Conservation (phyloP, 2,329 filamentous ascomycete species). For the Ceratocystis diversiconidia region DNA sequence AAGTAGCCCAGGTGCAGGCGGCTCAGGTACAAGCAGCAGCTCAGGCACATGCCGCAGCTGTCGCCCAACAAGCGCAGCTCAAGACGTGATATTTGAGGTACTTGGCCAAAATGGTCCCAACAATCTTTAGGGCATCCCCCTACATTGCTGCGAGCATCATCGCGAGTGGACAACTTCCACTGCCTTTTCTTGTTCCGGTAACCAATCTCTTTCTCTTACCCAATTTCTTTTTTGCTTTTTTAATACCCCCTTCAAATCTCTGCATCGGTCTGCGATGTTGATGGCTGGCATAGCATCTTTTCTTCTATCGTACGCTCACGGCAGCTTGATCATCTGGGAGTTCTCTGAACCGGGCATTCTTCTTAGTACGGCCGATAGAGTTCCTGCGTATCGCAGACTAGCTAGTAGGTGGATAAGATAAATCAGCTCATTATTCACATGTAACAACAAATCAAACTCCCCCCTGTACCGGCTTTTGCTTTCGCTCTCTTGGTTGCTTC, state of each 20-base stretch:
- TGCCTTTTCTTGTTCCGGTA: slow-evolving; percentile 4
- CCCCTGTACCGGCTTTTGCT: slow-evolving; percentile 20
- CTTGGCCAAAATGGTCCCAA: neutral
- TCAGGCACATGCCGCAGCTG: slow-evolving; percentile 8
- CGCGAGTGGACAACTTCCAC: neutral
- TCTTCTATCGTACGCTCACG: neutral
- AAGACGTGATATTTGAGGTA: slow-evolving; percentile 3
- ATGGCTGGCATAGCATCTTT: neutral
- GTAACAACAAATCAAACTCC: neutral
- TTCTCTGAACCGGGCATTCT: neutral
- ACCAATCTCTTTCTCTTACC: slow-evolving; percentile 16
- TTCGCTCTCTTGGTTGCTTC: slow-evolving; percentile 9
- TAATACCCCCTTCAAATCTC: slow-evolving; percentile 4
- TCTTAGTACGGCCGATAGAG: neutral
- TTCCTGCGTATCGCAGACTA: neutral
- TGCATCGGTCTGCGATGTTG: neutral
- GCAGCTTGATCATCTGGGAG: neutral
- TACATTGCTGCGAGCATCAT: neutral
- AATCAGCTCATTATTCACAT: neutral
- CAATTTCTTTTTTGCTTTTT: slow-evolving; percentile 12
- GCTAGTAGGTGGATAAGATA: neutral
- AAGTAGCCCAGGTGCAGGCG: neutral
- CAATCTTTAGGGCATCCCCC: neutral
- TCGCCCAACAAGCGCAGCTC: slow-evolving; percentile 12
- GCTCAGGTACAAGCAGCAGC: slow-evolving; percentile 4